Evolutionary conservation across 2,329 filamentous ascomycete genomes (phyloP), one percentile per base, ranked within the genome.

Genomic region (Aspergillus calidoustus): DNA sequence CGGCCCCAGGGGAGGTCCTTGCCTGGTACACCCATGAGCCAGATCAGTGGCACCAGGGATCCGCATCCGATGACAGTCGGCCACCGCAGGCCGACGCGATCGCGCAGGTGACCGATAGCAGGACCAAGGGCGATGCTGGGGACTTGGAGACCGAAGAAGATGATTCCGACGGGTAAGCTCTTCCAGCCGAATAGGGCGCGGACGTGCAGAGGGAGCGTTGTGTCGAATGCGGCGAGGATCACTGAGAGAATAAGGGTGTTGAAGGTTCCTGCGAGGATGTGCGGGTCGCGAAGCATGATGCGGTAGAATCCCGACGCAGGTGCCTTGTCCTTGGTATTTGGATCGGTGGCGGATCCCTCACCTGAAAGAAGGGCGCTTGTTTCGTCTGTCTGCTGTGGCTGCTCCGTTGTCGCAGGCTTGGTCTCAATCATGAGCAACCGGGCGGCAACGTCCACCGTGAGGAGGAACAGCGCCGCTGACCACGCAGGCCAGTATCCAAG

Each of bases 61-160:
- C 61, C 19, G 59, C 66, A 74, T 0, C 71, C 71, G 3, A 69
- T 30, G 4, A 65, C 66, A 3, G 67, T 69, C 3, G 69, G 64
- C 4, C 50, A 50, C 6, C 67, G 64, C 7, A 66, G 54, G 2
- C 72, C 72, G 3, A 69, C 41, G 7, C 59, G 59, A 52, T 74
- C 71, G 17, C 71, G 70, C 31, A 82, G 70, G 74, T 76, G 78
- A n/a, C 85, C 88, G 1, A 87, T 82, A 0, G 86, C 30, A 0
- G 89, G 89, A 0, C 85, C 83, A 2, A 85, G 64, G 66, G 90
- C 84, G 13, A 83, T 82, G 9, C 57, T 54, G 0, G 89, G 89
- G 7, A 88, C 72, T 41, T 88, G 83, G 34, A 91, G 68, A 2
- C 81, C 76, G 7, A 88, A 77, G 66, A 88, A 87, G 25, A 87